These are phyloP conservation scores for Asterophora lycoperdoides DNA, from an alignment of 768 basidiomycete species.

Conservation along the genomic window DNA sequence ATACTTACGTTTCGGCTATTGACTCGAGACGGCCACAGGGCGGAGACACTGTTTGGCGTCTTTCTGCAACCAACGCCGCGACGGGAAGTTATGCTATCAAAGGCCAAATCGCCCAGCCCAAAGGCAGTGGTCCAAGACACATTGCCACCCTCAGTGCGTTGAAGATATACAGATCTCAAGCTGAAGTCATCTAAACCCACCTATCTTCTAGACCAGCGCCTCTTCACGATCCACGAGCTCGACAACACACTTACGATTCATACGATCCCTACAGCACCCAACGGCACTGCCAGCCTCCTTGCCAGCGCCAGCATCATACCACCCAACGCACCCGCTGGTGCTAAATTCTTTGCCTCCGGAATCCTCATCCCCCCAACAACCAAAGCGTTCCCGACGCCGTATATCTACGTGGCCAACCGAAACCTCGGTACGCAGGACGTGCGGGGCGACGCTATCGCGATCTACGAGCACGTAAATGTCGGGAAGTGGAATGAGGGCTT, in stretches of 20 bases:
- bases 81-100: slow-evolving; percentile 48
- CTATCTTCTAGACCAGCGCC: slow-evolving; percentile 35
- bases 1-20: neutral
- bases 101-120: slow-evolving; percentile 39
- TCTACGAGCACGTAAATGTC: slow-evolving; percentile 41
- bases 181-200: neutral
- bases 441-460: slow-evolving; percentile 58
- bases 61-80: slow-evolving; percentile 34
- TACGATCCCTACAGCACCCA: slow-evolving; percentile 45
- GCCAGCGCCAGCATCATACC: slow-evolving; percentile 50
- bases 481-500: slow-evolving; percentile 22
- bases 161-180: no score
- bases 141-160: slow-evolving; percentile 37
- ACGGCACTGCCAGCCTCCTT: slow-evolving; percentile 47
- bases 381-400: slow-evolving; percentile 42
- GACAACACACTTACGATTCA: slow-evolving; percentile 57
- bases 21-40: slow-evolving; percentile 32
- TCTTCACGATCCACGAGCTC: slow-evolving; percentile 55
- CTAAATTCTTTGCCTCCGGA: slow-evolving; percentile 54
- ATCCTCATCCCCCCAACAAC: slow-evolving; percentile 55
- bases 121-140: slow-evolving; percentile 59
- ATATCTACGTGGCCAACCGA: slow-evolving; percentile 67
- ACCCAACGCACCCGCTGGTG: slow-evolving; percentile 30
- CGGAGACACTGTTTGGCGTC: slow-evolving; percentile 61
- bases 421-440: slow-evolving; percentile 48